Base-by-base conservation (phyloP, 257 asterid species). In the Solanum rostratum region DNA sequence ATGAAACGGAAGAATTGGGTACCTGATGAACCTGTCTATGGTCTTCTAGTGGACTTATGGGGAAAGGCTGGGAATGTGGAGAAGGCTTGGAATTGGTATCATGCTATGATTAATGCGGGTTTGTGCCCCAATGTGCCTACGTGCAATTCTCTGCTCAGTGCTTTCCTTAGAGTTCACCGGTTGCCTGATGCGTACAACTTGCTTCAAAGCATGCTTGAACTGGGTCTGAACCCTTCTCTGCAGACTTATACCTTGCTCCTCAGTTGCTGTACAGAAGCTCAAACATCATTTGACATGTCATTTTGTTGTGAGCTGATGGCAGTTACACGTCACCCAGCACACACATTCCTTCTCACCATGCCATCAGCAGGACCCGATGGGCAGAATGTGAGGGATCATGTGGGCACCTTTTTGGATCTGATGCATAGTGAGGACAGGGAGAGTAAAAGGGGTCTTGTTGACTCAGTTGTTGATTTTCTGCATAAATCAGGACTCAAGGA, bases 341-440 rank as follows among this genome's bases (percentile, higher is more conserved):
- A 96, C 81, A 55, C 80, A 6, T 96, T 96, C 90, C 83, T 96
- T 85, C 89, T 89, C 41, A 90, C 99, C 29, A 93, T 96, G 98
- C 99, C 98, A 3, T 46, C 97, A 41, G 91, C 97, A 0, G 97
- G 98, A 46, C 97, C 98, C 0, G 92, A 94, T 3, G 99, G 99
- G 30, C 96, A 95, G 87, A 96, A 96, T 33, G 97, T 95, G 10
- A 87, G 95, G 73, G 94, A 92, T 68, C 99, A 96, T 24, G 99
- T 90, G 19, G 93, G 94, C 90, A 83, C 49, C 66, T 96, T 96
- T 87, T 89, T 96, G n/a, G 98, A 95, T 71, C 87, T 93, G 88
- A 93, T 96, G 98, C 97, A 95, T 45, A 96, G 99, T 1, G 99
- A 96, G 83, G 98, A 96, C 49, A 91, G 99, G 87, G 99, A 96